Evolutionary conservation across 2,329 filamentous ascomycete genomes (phyloP).

Genomic region (Trichoderma sp.): DNA sequence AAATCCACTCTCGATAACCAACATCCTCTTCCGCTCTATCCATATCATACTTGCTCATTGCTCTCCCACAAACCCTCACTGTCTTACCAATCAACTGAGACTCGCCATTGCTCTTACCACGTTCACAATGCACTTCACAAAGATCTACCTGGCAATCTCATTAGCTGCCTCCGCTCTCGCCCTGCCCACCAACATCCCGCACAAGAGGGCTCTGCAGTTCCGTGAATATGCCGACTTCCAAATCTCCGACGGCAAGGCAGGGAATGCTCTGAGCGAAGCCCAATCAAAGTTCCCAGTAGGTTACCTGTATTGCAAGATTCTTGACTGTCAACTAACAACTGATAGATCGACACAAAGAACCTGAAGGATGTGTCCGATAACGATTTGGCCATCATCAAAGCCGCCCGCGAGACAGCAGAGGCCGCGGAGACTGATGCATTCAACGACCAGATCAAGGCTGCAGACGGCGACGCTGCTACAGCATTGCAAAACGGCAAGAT

Average conservation of each 20-base stretch:
- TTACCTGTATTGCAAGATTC: background rate
- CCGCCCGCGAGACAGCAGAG: conserved; percentile 7
- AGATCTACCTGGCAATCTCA: background rate
- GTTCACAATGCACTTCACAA: conserved; percentile 8
- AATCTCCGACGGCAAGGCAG: conserved; percentile 4
- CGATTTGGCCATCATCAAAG: conserved; percentile 7
- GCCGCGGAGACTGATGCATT: conserved; percentile 11
- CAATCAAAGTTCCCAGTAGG: conserved; percentile 9
- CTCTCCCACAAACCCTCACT: background rate
- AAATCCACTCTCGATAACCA: no score
- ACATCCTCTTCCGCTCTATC: no score
- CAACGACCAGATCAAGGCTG: conserved; percentile 4
- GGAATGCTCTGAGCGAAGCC: conserved; percentile 5
- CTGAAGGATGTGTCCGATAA: background rate
- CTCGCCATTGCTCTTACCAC: background rate
- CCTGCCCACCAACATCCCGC: background rate
- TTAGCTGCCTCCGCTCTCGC: background rate
- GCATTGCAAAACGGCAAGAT: conserved; percentile 19
- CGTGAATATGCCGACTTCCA: conserved; percentile 15
- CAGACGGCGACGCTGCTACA: background rate
- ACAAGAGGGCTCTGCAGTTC: conserved; percentile 6
- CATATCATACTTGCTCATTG: no score
- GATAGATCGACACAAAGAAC: conserved; percentile 1
- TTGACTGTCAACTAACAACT: background rate
- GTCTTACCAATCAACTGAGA: background rate